phyloP scores from a whole-genome alignment of 768 basidiomycete genomes.

The Calocybe indica region DNA sequence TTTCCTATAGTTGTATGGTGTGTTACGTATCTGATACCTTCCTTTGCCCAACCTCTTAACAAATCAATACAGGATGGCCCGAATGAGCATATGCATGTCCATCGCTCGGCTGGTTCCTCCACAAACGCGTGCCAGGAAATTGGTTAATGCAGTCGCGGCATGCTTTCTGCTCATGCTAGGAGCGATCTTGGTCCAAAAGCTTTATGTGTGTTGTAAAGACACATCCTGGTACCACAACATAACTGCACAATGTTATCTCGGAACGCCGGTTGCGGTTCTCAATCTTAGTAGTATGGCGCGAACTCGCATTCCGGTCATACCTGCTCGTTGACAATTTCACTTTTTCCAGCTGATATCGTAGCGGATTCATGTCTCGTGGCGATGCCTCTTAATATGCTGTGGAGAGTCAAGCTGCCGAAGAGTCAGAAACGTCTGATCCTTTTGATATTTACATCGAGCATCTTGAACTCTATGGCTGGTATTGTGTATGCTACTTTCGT shows the following conservation, averaged over 20 bases:
- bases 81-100: constrained; percentile 11
- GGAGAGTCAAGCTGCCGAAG: constrained; percentile 12
- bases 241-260: constrained; percentile 1
- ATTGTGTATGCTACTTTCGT: constrained; percentile 11
- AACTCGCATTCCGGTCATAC: background rate
- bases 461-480: constrained; percentile 12
- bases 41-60: background rate
- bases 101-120: constrained; percentile 8
- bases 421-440: constrained; percentile 14
- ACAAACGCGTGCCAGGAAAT: constrained; percentile 1
- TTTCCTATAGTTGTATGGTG: constrained; percentile 10
- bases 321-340: background rate
- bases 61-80: constrained; percentile 6
- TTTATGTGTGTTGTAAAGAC: constrained; percentile 5
- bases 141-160: background rate
- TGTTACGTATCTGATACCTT: background rate
- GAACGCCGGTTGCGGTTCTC: background rate
- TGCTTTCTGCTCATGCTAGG: constrained; percentile 3
- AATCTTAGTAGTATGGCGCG: constrained; percentile 5
- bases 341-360: constrained; percentile 11
- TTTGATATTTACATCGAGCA: constrained; percentile 15
- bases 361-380: constrained; percentile 18
- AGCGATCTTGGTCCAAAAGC: constrained; percentile 7
- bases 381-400: constrained; percentile 17
- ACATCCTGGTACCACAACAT: background rate